Evolutionary conservation across 164 flowering plant genomes (phyloP), one percentile per base, ranked within the genome.

Genomic region (Sextonia rubra): DNA sequence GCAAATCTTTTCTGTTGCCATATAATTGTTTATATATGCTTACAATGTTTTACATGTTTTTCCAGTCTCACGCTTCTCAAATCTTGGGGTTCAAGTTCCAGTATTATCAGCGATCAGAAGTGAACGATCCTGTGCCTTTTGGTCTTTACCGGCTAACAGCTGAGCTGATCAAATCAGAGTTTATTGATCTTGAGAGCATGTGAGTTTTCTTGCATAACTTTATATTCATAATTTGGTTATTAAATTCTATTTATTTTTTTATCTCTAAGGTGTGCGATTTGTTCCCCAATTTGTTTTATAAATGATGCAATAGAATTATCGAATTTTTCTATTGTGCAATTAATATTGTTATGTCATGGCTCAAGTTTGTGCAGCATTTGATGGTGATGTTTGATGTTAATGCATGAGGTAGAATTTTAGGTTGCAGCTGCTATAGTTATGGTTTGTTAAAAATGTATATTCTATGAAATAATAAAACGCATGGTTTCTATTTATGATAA

Each of bases 61-160:
- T 83, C 77, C 96, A 96, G 99, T 94, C 97, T 48, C 97, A 96
- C 81, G 98, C 99, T 75, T 85, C 99, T 71, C 99, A 96, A 80
- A 92, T 96, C 69, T 90, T 96, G 64, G 98, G 99, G 27, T 96
- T 91, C 74, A 96, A 96, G 85, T 96, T 93, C 75, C 98, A 96
- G 77, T 93, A 91, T 77, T 92, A 94, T 78, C 99, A 96, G 83
- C 91, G 94, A 2, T 76, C 85, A 85, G 99, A 96, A 79, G 91
- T 93, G 47, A 86, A 76, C 61, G 23, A 44, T 81, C 80, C 88
- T 65, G 93, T 88, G 26, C 97, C 98, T 26, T 80, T 79, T 83
- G 94, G 97, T 69, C 91, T 96, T 58, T 92, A 88, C 81, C 85
- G 82, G 72, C 89, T 96, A 65, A 82, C 99, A 78, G 98, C 99